Conservation (phyloP, 169 alveolate genomes). For the Toxoplasma gondii region DNA sequence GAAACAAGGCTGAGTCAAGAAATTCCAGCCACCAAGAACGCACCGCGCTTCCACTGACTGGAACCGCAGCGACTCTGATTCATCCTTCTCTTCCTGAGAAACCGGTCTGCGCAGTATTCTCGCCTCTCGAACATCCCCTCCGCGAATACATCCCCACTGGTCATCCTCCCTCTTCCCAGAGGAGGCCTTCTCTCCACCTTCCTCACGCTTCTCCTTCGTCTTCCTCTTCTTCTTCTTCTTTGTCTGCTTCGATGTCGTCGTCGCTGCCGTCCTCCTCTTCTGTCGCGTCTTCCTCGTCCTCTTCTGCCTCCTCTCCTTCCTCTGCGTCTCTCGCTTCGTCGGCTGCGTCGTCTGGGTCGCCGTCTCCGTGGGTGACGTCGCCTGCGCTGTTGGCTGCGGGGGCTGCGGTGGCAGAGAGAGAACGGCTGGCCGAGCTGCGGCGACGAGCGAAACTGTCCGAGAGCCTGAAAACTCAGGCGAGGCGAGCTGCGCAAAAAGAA, state of each 20-base stretch:
- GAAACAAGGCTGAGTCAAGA: no score
- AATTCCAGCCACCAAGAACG: no score
- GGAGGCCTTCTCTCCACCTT: neutral
- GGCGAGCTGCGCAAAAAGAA: neutral
- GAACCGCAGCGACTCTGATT: no score
- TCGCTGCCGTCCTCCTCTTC: neutral
- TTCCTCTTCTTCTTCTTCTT: neutral
- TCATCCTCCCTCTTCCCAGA: neutral
- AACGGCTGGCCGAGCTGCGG: neutral
- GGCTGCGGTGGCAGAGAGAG: neutral
- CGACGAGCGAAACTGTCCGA: neutral
- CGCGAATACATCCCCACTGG: neutral
- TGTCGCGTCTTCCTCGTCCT: neutral
- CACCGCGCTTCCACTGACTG: no score
- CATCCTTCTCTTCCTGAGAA: no score
- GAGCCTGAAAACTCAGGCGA: neutral
- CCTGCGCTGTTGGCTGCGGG: conserved; percentile 6
- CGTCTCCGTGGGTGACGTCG: neutral
- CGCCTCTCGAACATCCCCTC: neutral
- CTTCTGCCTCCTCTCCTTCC: neutral
- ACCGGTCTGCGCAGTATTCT: no score
- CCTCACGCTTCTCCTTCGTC: neutral
- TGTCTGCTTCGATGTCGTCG: neutral
- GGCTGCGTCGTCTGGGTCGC: neutral
- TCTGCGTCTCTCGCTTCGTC: neutral